A percentile compares a stretch with the other conserved stretches of the same genome.
Evolutionary conservation across 2,329 filamentous ascomycete genomes (phyloP).

Genomic region (Talaromyces sp.): DNA sequence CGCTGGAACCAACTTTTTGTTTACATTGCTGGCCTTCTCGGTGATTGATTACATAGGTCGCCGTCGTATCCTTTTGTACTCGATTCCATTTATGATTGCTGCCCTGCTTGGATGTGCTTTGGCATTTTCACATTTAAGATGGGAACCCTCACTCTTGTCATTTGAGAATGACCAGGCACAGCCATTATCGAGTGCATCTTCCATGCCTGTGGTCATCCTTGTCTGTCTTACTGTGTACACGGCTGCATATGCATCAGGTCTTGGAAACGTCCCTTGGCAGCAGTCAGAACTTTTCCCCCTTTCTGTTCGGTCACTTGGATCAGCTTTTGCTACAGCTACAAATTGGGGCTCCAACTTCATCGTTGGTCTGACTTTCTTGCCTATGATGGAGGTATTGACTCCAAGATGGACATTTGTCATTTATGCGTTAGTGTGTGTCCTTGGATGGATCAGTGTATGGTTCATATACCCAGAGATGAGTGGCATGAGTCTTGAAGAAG

Average conservation of each 20-base stretch:
- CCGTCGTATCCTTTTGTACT: constrained; percentile 73
- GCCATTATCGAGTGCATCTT: constrained; percentile 23
- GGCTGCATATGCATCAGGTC: constrained; percentile 76
- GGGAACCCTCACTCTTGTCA: constrained; percentile 32
- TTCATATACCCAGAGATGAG: constrained; percentile 81
- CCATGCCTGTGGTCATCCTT: constrained; percentile 58
- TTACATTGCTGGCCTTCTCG: constrained; percentile 70
- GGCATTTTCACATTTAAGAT: constrained; percentile 65
- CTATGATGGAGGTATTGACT: constrained; percentile 73
- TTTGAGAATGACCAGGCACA: constrained; percentile 20
- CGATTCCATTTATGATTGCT: constrained; percentile 76
- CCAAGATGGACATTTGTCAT: constrained; percentile 74
- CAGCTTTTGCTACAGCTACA: constrained; percentile 64
- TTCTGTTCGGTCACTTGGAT: constrained; percentile 60
- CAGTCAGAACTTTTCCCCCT: constrained; percentile 85
- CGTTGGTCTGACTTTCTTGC: constrained; percentile 80
- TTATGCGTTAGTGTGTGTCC: constrained; percentile 68
- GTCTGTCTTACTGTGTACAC: constrained; percentile 78
- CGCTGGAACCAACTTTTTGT: constrained; percentile 76
- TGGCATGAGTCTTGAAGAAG: constrained; percentile 76
- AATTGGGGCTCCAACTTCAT: constrained; percentile 88
- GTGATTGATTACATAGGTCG: constrained; percentile 78
- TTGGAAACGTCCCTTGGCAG: constrained; percentile 95
- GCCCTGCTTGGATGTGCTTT: constrained; percentile 68
- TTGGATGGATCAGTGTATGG: constrained; percentile 67